These are phyloP conservation scores for Pyrenophora tritici-repentis DNA, from an alignment of 2,329 filamentous ascomycete species.

Conservation along the genomic window DNA sequence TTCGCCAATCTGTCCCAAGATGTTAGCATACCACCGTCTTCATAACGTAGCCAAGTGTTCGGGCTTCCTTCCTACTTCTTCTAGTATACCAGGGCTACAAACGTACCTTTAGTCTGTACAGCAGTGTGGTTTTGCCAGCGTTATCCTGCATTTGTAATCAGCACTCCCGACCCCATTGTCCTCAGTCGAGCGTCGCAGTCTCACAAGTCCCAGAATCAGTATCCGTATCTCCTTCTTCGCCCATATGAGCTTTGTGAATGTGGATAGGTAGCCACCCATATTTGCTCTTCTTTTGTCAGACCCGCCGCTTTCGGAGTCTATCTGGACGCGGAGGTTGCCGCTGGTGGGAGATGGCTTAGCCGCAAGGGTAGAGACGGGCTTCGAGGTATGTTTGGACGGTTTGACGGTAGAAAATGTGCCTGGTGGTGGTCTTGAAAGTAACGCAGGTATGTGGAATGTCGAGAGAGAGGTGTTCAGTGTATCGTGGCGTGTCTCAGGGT, in stretches of 20 bases:
- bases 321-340: constrained; percentile 22
- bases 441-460: neutral
- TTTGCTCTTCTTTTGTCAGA: constrained; percentile 20
- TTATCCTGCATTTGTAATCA: constrained; percentile 72
- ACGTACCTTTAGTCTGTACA: constrained; percentile 90
- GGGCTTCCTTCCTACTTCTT: neutral
- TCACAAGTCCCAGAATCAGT: constrained; percentile 88
- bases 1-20: constrained; percentile 77
- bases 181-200: constrained; percentile 34
- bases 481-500: constrained; percentile 10
- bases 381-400: neutral
- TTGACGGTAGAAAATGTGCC: neutral
- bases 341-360: neutral
- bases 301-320: constrained; percentile 15
- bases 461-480: neutral
- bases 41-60: neutral
- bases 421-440: neutral
- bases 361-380: neutral
- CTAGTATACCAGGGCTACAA: neutral
- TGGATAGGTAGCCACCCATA: constrained; percentile 43
- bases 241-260: constrained; percentile 57
- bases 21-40: neutral
- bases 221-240: constrained; percentile 98
- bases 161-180: constrained; percentile 5
- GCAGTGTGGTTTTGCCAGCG: constrained; percentile 93